A percentile compares a stretch with the other conserved stretches of the same genome.
Evolutionary conservation across 139 green algal species (phyloP).

Genomic region (Diplosphaera chodatii): DNA sequence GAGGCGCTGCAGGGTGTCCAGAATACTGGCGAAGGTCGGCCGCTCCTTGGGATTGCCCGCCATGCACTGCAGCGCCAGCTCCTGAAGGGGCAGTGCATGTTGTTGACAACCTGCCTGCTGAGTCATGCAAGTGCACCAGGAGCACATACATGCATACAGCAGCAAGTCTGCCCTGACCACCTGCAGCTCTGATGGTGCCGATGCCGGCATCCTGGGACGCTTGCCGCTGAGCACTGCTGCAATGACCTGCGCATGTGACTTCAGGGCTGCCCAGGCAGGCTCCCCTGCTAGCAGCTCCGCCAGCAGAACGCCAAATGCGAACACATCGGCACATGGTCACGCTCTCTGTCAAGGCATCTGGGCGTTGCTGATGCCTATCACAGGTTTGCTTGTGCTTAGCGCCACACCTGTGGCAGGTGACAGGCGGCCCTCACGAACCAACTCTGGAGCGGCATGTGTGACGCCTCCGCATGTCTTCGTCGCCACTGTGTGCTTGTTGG

Average conservation of each 20-base stretch:
- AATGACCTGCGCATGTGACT: constrained; percentile 34
- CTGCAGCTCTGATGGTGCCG: constrained; percentile 10
- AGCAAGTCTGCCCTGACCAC: background rate
- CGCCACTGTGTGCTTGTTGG: background rate
- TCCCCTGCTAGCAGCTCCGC: constrained; percentile 47
- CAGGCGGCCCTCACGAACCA: constrained; percentile 12
- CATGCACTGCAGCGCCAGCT: constrained; percentile 28
- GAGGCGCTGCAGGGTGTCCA: too few species aligned
- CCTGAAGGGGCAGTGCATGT: background rate
- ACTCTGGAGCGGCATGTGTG: constrained; percentile 13
- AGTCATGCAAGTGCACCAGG: too few species aligned
- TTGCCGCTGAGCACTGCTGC: background rate
- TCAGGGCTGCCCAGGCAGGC: constrained; percentile 25
- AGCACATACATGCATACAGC: too few species aligned
- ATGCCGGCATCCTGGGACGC: constrained; percentile 9
- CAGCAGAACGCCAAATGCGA: constrained; percentile 27
- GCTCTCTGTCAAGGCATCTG: too few species aligned
- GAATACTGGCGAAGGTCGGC: too few species aligned
- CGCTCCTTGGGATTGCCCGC: constrained; percentile 14
- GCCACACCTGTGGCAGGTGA: background rate
- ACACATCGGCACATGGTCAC: constrained; percentile 27
- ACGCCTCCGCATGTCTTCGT: constrained; percentile 1
- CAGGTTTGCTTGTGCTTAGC: too few species aligned
- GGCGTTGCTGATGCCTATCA: too few species aligned
- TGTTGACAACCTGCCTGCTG: too few species aligned